Evolutionary conservation across 306 rosid species (phyloP).

Genomic region (Ormosia semicastrata): DNA sequence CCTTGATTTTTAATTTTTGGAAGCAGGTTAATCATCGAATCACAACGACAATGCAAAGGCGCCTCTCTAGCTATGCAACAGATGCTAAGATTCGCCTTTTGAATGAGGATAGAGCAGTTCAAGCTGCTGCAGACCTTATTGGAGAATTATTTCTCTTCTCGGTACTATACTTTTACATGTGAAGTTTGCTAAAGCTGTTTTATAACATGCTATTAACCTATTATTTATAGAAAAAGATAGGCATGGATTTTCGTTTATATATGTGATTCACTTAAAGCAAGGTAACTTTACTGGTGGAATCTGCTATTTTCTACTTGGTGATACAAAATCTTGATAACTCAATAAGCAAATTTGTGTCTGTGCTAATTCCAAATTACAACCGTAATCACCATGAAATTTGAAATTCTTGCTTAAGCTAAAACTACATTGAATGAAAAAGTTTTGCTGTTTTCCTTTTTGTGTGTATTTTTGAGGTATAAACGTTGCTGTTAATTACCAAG

Average conservation of each 20-base stretch:
- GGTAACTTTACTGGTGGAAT: not conserved
- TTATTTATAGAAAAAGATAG: not conserved
- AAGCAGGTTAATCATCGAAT: constrained; percentile 70
- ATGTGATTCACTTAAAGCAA: not conserved
- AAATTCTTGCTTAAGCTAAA: not conserved
- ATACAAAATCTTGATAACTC: not conserved
- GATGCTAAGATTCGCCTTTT: constrained; percentile 86
- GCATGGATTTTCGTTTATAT: not conserved
- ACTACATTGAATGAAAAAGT: not conserved
- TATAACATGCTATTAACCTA: not conserved
- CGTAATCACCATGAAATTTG: not conserved
- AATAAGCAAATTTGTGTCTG: not conserved
- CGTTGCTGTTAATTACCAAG: not conserved
- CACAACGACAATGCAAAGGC: constrained; percentile 78
- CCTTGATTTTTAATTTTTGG: not conserved
- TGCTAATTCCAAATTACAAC: not conserved
- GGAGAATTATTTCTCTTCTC: constrained; percentile 87
- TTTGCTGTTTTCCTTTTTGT: not conserved
- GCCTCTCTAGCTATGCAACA: constrained; percentile 77
- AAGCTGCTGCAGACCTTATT: constrained; percentile 87
- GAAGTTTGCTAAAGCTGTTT: not conserved
- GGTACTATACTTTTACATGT: constrained; percentile 39
- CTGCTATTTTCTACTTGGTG: constrained; percentile 16
- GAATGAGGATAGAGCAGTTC: constrained; percentile 91
- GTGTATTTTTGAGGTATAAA: not conserved